Conservation (phyloP, 306 rosid genomes). For the Rubus parviflorus region DNA sequence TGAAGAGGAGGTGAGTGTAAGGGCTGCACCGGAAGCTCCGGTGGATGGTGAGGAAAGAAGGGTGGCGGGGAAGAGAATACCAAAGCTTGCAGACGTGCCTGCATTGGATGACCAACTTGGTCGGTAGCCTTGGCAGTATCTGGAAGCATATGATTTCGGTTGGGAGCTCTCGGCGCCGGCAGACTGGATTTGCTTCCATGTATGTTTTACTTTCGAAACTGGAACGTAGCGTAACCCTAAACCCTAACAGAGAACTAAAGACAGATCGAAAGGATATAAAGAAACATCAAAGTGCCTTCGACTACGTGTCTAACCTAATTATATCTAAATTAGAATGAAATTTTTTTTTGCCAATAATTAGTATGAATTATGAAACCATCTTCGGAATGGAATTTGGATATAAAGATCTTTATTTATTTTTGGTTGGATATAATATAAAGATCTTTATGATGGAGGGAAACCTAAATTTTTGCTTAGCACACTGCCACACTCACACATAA, state of each 20-base stretch:
- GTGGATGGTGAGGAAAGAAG: background rate
- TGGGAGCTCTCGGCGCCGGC: background rate
- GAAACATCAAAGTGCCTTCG: no score
- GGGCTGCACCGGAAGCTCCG: background rate
- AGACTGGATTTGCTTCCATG: background rate
- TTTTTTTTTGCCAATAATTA: no score
- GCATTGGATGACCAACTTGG: background rate
- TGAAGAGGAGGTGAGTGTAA: background rate
- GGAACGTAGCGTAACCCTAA: background rate
- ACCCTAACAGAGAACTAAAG: background rate
- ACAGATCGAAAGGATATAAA: no score
- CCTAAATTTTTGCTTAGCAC: no score
- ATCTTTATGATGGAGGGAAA: no score
- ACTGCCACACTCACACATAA: no score
- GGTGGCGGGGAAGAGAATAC: background rate
- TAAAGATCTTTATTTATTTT: no score
- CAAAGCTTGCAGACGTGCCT: conserved; percentile 4
- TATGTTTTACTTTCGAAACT: background rate
- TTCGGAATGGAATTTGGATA: no score
- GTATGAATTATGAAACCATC: no score
- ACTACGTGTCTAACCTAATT: no score
- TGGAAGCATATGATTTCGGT: background rate
- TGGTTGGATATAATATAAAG: no score
- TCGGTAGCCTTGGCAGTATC: background rate
- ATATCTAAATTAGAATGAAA: no score